Evolutionary conservation across 1,284 basidiomycete species (phyloP), one percentile per base, ranked within the genome.

Genomic region (Gymnopus androsaceus): DNA sequence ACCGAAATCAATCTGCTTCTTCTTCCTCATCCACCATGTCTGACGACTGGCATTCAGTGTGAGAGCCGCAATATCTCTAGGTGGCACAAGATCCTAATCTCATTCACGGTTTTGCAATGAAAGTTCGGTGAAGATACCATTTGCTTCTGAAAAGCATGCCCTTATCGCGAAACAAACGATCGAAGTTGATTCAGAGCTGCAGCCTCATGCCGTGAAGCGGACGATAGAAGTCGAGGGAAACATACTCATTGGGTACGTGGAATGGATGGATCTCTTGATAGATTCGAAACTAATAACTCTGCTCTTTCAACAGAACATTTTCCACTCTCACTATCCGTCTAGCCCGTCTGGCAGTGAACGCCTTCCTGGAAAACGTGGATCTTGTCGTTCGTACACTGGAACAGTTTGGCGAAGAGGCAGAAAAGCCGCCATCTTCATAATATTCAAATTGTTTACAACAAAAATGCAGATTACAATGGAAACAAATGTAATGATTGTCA

Each of bases 331-430:
- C 93, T 0, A 77, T 95, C 54, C 85, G 93, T 45, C 75, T 95
- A n/a, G 85, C 92, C 5, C 83, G 93, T 55, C 75, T 95, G 38
- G 83, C 88, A 0, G 79, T 90, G 42, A 95, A 95, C 64, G 85
- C 86, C 3, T 94, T 92, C 72, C 78, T 95, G 41, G 92, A 95
- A 65, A 94, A 92, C 62, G 79, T 92, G 31, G 92, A 95, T 67
- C 79, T 95, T 33, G 83, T 95, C 47, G 78, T 88, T 12, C 84
- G 89, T 34, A 94, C 92, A n/a, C 79, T 95, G 63, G 82, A 81
- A 52, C 85, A 87, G 61, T 95, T 94, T 67, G 83, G 82, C 12
- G 79, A 83, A 55, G 80, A 85, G 52, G 84, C 85, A 33, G 79
- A 71, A 51, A 65, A 64, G 46, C 57, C 53, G 42, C 58, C 61